Conservation (phyloP, 2,329 filamentous ascomycete species). For the Xylariaceae sp. region DNA sequence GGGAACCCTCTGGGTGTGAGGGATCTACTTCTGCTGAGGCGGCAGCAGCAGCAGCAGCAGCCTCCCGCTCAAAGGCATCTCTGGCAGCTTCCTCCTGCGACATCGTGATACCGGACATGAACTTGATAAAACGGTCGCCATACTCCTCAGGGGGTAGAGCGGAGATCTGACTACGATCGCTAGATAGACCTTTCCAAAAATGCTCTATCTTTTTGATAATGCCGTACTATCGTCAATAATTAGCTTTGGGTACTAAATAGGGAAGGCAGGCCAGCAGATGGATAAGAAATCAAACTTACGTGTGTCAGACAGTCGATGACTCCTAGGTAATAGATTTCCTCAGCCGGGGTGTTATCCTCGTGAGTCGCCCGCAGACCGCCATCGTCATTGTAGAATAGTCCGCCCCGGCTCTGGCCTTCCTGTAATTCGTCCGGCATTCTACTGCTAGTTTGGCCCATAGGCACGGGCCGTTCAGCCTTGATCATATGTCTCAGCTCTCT, state of each 20-base stretch:
- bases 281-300: slow-evolving; percentile 58
- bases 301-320: slow-evolving; percentile 98
- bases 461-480: slow-evolving; percentile 89
- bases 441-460: slow-evolving; percentile 78
- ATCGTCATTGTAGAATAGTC: slow-evolving; percentile 91
- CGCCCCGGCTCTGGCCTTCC: slow-evolving; percentile 68
- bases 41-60: slow-evolving; percentile 45
- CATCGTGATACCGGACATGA: slow-evolving; percentile 89
- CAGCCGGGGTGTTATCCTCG: slow-evolving; percentile 79
- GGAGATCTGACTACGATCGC: slow-evolving; percentile 85
- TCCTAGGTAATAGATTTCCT: slow-evolving; percentile 96
- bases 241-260: slow-evolving; percentile 13
- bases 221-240: slow-evolving; percentile 70
- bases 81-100: slow-evolving; percentile 80
- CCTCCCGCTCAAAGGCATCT: slow-evolving; percentile 63
- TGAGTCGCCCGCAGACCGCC: slow-evolving; percentile 92
- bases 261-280: not conserved
- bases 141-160: slow-evolving; percentile 89
- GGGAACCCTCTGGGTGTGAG: slow-evolving; percentile 14
- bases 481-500: slow-evolving; percentile 90
- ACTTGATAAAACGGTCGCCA: slow-evolving; percentile 90
- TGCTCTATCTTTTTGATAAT: slow-evolving; percentile 93
- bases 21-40: slow-evolving; percentile 23
- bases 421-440: slow-evolving; percentile 91
- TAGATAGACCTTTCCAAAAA: slow-evolving; percentile 92